Percentiles rank a stretch among this genome's conserved stretches.
Conservation (phyloP, 1,284 basidiomycete genomes). For the Thelephora terrestris region DNA sequence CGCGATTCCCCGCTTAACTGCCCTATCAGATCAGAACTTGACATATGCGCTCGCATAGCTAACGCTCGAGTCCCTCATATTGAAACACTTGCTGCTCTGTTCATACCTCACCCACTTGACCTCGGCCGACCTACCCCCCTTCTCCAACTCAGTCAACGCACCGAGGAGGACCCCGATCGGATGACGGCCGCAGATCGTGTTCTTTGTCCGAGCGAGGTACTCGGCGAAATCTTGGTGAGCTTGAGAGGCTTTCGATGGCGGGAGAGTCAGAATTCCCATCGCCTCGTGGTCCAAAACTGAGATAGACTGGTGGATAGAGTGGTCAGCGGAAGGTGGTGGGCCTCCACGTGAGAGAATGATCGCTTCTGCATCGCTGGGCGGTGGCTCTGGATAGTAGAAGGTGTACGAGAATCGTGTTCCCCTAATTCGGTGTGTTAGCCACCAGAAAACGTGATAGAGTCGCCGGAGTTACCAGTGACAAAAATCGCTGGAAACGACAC, state of each 20-base stretch:
- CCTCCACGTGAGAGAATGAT: slow-evolving; percentile 40
- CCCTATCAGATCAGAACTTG: no score
- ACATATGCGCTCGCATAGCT: slow-evolving; percentile 91
- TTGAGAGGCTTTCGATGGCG: slow-evolving; percentile 38
- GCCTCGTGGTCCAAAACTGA: slow-evolving; percentile 68
- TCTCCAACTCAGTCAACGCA: slow-evolving; percentile 57
- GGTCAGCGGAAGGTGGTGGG: slow-evolving; percentile 28
- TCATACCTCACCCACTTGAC: slow-evolving; percentile 84
- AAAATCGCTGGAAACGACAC: slow-evolving; percentile 92
- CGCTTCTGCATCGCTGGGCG: slow-evolving; percentile 37
- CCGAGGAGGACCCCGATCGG: slow-evolving; percentile 90
- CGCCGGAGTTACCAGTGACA: slow-evolving; percentile 77
- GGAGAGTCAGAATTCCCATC: slow-evolving; percentile 61
- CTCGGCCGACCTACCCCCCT: slow-evolving; percentile 29
- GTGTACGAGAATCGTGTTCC: slow-evolving; percentile 87
- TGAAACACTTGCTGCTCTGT: slow-evolving; percentile 76
- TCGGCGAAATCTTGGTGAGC: slow-evolving; percentile 59
- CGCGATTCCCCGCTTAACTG: no score
- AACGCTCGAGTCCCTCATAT: slow-evolving; percentile 76
- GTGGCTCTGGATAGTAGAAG: slow-evolving; percentile 72
- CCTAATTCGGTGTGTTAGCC: slow-evolving; percentile 35
- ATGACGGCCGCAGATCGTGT: slow-evolving; percentile 95
- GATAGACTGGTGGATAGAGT: slow-evolving; percentile 66
- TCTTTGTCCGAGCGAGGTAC: slow-evolving; percentile 79
- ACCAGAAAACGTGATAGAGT: not conserved